Evolutionary conservation across 2,329 filamentous ascomycete species (phyloP).

Genomic region (Colletotrichum sojae): DNA sequence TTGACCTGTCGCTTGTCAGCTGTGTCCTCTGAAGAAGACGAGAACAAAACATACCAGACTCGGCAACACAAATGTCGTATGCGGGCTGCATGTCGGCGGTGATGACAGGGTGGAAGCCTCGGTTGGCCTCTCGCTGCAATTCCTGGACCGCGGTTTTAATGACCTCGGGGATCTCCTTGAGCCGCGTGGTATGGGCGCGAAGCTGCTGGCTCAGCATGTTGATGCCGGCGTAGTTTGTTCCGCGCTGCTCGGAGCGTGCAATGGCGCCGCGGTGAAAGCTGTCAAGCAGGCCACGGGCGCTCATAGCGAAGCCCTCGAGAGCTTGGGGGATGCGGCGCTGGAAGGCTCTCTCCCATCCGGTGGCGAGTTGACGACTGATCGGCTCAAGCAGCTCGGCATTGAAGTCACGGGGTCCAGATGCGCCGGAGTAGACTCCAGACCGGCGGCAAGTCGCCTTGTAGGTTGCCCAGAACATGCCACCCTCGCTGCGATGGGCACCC

Average conservation of each 20-base stretch:
- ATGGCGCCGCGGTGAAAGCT: conserved; percentile 35
- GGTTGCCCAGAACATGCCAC: conserved; percentile 45
- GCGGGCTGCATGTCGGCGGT: conserved; percentile 43
- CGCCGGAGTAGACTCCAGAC: conserved; percentile 41
- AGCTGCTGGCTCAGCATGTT: conserved; percentile 45
- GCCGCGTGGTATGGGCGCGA: conserved; percentile 28
- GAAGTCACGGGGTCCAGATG: conserved; percentile 43
- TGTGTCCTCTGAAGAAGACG: not conserved
- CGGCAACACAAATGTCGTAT: conserved; percentile 41
- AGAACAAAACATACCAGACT: conserved; percentile 20
- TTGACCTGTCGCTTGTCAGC: conserved; percentile 24
- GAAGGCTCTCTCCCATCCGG: conserved; percentile 48
- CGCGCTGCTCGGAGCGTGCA: conserved; percentile 31
- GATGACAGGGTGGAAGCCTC: conserved; percentile 44
- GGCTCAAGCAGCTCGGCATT: conserved; percentile 47
- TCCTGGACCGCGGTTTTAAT: conserved; percentile 36
- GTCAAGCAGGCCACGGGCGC: conserved; percentile 20
- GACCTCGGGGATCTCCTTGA: conserved; percentile 38
- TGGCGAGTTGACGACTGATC: conserved; percentile 41
- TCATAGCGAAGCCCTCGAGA: conserved; percentile 24
- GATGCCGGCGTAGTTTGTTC: conserved; percentile 34
- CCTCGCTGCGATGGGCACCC: conserved; percentile 40
- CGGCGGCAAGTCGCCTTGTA: conserved; percentile 47
- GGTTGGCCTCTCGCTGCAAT: conserved; percentile 45
- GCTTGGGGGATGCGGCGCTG: conserved; percentile 43